Evolutionary conservation across 1,139 yeast species (phyloP), one percentile per base, ranked within the genome.

Genomic region (Pichia sp.): DNA sequence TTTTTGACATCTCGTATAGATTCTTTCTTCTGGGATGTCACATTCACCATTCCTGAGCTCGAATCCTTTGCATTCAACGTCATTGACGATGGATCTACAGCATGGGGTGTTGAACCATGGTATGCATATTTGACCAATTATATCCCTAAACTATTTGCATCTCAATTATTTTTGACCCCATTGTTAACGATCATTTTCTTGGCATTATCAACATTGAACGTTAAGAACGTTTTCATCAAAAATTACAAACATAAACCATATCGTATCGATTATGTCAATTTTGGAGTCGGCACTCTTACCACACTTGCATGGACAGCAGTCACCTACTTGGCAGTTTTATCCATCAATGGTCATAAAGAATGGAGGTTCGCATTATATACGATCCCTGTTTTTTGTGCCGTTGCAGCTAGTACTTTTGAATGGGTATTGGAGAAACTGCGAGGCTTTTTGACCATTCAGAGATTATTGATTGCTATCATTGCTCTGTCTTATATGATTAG

Each of bases 341-440:
- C 96, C 0, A 56, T 80, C 38, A 94, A 83, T 55, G 91, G 94
- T 2, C 97, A 88, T 50, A 91, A 88, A 56, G 97, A 91, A 63
- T 86, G 95, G 95, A 71, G 97, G 48, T 91, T 88, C 49, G 75
- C 91, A 35, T 63, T 81, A 13, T 91, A 88, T 53, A 64, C 77
- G 1, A 61, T 80, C 10, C 96, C 97, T 3, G 64, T 82, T 0
- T 57, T 85, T 40, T 73, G 82, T 1, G 52, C 80, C 24, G 57
- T 71, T 28, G 88, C 85, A 3, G 80, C 94, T 5, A 66, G 71
- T 35, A 85, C 83, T 2, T 66, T 82, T 22, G 63, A 77, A 1
- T 39, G 32, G 31, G 11, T 36, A 5, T 26, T 27, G 4, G 6
- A 8, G 4, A 30, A 22, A 9, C 10, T 17, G 2, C 21, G 12